Percentiles rank a stretch among this genome's conserved stretches.
Evolutionary conservation across 2,329 filamentous ascomycete genomes (phyloP).

Genomic region (Lecanicillium sp.): DNA sequence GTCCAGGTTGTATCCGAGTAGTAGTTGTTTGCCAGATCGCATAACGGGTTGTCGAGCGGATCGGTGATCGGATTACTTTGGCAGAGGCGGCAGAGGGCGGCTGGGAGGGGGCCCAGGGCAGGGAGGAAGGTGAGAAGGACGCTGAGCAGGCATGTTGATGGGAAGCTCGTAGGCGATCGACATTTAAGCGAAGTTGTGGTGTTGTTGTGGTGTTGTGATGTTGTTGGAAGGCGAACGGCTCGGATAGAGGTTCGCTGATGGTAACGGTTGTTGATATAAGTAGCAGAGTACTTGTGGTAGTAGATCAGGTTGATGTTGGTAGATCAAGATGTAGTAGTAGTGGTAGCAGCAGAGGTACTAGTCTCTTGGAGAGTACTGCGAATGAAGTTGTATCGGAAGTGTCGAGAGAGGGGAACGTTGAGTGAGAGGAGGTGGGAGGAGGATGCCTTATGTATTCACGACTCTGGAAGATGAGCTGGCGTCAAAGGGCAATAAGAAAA

Average conservation of each 20-base stretch:
- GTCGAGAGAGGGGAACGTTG: not conserved
- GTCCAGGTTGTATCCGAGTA: conserved; percentile 1
- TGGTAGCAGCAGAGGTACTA: not conserved
- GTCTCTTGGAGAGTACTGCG: not conserved
- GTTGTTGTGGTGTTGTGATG: conserved; percentile 17
- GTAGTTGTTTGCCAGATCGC: not conserved
- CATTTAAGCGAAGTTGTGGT: conserved; percentile 7
- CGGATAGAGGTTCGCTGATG: conserved; percentile 1
- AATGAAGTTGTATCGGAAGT: conserved; percentile 3
- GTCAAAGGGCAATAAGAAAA: not conserved
- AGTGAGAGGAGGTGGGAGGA: conserved; percentile 2
- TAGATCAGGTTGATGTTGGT: not conserved
- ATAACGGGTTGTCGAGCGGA: not conserved
- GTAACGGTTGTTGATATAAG: conserved; percentile 1
- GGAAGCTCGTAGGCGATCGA: conserved; percentile 14
- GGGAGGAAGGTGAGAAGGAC: conserved; percentile 60
- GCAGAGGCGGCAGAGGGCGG: conserved; percentile 59
- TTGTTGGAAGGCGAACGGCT: conserved; percentile 14
- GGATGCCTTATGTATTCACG: conserved; percentile 13
- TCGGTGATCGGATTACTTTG: conserved; percentile 42
- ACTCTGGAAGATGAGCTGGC: not conserved
- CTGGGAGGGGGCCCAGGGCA: conserved; percentile 61
- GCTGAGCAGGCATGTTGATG: conserved; percentile 49
- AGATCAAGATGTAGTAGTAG: not conserved
- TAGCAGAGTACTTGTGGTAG: not conserved